Base-by-base conservation (phyloP, 2,329 filamentous ascomycete species). In the Penicillium nordicum region DNA sequence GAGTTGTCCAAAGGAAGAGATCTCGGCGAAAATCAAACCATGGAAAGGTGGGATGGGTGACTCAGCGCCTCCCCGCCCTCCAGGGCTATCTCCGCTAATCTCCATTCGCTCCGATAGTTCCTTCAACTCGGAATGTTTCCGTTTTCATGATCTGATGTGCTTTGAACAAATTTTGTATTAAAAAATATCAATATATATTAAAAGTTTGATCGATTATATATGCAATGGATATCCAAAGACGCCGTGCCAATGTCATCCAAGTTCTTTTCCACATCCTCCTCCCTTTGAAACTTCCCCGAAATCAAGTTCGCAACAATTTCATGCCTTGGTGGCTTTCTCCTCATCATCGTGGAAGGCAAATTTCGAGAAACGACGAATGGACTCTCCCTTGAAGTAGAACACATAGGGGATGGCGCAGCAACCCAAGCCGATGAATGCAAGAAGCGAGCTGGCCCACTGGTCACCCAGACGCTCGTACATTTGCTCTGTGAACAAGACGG, bases 391-490 rank as follows among this genome's bases (percentile, higher is more conserved):
- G 67, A 79, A 84, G 79, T 88, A 96, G 75, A 96, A 96, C 27
- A 90, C 72, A 70, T 87, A 96, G 0, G 91, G 91, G 63, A 95
- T 95, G 0, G 80, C 84, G 71, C 90, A 95, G 76, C 90, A 95
- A 0, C 84, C 87, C 6, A 95, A 76, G 16, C 82, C 84, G 63
- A 95, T 80, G 64, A 92, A 92, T 0, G 83, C 89, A 9, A 94
- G 76, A 10, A 94, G 79, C 0, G 82, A 81, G 48, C 84, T 85
- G 0, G 90, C 90, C 89, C 90, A 93, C 70, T 90, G 85, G 72
- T 91, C 81, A 9, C 85, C 85, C 14, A 93, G 79, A 2, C 85
- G 81, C 46, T 80, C 72, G 73, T 90, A 92, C 89, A 94, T 93
- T 72, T 93, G 89, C 62, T 82, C 80, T 0, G 90, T 93, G 74